Evolutionary conservation across 352 stramenopile genomes (phyloP).

Genomic region (Globisporangium irregulare): DNA sequence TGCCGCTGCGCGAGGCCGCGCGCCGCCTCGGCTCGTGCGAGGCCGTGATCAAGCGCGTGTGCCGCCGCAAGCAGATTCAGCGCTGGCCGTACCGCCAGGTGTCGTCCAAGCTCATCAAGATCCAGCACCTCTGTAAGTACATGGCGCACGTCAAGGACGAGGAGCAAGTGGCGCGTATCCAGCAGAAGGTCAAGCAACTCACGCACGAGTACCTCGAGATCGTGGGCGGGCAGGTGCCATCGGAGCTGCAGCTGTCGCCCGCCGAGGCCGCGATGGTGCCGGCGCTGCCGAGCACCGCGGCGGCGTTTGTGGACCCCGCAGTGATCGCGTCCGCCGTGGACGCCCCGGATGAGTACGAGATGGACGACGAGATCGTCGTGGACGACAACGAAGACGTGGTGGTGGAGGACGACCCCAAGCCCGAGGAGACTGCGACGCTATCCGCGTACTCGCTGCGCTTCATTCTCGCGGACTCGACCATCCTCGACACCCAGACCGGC

Average conservation of each 20-base stretch:
- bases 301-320: conserved; percentile 45
- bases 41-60: conserved; percentile 81
- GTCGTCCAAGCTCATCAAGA: conserved; percentile 83
- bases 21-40: conserved; percentile 72
- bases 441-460: conserved; percentile 81
- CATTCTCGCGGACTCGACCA: conserved; percentile 72
- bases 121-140: conserved; percentile 85
- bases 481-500: conserved; percentile 64
- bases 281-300: conserved; percentile 35
- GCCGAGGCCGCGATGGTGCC: conserved; percentile 53
- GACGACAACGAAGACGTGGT: conserved; percentile 28
- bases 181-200: conserved; percentile 76
- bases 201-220: conserved; percentile 79
- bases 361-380: conserved; percentile 35
- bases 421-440: conserved; percentile 24
- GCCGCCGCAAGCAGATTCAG: conserved; percentile 74
- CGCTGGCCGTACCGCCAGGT: conserved; percentile 85
- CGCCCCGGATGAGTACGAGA: conserved; percentile 40
- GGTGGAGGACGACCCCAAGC: conserved; percentile 5
- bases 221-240: conserved; percentile 70
- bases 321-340: conserved; percentile 50
- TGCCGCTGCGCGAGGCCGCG: conserved; percentile 76
- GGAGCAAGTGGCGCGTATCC: conserved; percentile 68
- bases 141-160: conserved; percentile 72
- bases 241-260: conserved; percentile 60